Percentiles rank a stretch among this genome's conserved stretches.
Evolutionary conservation across 2,329 filamentous ascomycete species (phyloP).

Genomic region (Cordyceps cateniannulata): DNA sequence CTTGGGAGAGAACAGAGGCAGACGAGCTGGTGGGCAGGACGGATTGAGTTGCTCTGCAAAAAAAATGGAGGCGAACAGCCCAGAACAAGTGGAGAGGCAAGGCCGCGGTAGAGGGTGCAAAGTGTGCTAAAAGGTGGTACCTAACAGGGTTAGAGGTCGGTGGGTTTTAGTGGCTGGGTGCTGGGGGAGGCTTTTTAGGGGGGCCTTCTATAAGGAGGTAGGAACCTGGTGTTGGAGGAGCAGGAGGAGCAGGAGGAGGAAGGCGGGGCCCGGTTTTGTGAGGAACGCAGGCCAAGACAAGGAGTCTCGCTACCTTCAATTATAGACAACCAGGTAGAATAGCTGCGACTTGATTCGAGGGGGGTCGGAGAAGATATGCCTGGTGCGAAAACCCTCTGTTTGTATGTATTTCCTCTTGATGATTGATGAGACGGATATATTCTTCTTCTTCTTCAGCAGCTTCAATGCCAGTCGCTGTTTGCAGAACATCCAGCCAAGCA

Average conservation of each 20-base stretch:
- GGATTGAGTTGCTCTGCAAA: background rate
- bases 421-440: too few species aligned
- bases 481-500: too few species aligned
- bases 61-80: slow-evolving; percentile 1
- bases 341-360: too few species aligned
- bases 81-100: slow-evolving; percentile 7
- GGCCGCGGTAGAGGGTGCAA: background rate
- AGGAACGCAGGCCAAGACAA: background rate
- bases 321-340: too few species aligned
- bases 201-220: background rate
- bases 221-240: background rate
- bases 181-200: background rate
- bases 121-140: background rate
- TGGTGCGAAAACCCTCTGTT: too few species aligned
- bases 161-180: slow-evolving; percentile 2
- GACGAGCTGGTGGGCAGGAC: background rate
- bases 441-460: too few species aligned
- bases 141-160: background rate
- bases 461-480: too few species aligned
- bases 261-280: background rate
- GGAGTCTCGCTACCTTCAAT: too few species aligned
- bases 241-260: background rate
- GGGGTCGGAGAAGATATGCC: too few species aligned
- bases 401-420: too few species aligned
- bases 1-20: background rate